Evolutionary conservation across 73 alveolate species (phyloP).

Genomic region (Tetrahymena borealis): DNA sequence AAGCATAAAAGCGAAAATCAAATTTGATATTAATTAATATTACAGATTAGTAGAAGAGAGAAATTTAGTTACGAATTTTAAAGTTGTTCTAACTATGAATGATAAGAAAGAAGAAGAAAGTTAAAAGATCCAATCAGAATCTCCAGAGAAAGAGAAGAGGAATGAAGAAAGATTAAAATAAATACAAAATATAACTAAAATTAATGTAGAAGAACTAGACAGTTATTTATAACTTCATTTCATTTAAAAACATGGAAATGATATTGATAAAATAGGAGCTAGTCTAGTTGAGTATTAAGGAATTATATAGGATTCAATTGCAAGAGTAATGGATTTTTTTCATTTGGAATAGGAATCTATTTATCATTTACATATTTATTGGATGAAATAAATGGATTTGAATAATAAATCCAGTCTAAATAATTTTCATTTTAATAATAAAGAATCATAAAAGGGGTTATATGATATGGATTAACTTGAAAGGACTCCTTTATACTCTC

Average conservation of each 20-base stretch:
- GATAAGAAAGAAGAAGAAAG: background rate
- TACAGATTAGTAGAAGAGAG: too few species aligned
- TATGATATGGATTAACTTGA: background rate
- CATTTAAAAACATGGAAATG: background rate
- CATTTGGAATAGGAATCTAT: background rate
- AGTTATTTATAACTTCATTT: background rate
- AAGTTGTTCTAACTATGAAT: background rate
- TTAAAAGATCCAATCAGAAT: background rate
- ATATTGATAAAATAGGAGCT: background rate
- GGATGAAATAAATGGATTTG: too few species aligned
- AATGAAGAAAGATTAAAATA: background rate
- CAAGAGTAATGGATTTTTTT: background rate
- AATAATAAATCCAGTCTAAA: too few species aligned
- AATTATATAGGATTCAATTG: background rate
- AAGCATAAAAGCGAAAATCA: too few species aligned
- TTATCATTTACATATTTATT: too few species aligned
- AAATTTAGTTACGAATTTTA: too few species aligned
- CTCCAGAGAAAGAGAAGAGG: background rate
- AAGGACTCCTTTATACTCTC: background rate
- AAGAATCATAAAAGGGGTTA: background rate
- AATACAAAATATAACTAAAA: background rate
- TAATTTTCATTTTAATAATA: background rate
- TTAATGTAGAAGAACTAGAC: background rate
- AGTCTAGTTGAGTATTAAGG: background rate
- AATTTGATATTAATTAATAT: too few species aligned